Conservation (phyloP, 106 monocot species). For the Agapanthus africanus region DNA sequence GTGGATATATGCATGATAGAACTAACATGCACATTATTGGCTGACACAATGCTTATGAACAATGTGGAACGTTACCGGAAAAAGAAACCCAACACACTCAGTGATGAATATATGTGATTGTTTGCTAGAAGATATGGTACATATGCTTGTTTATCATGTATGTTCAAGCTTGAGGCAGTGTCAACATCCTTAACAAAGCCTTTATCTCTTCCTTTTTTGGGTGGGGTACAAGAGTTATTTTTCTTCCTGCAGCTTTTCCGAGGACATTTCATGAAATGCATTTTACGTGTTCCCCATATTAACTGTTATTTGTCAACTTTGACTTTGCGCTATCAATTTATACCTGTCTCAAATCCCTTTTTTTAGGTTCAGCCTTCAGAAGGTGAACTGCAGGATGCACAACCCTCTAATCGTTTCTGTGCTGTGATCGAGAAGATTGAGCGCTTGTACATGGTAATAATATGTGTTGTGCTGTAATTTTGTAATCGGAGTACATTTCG, state of each 20-base stretch:
- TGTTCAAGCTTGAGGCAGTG: neutral
- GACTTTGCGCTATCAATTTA: neutral
- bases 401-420: constrained; percentile 72
- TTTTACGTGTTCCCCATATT: too few relatives aligned
- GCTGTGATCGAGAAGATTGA: constrained; percentile 99
- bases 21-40: neutral
- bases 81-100: neutral
- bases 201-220: neutral
- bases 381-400: constrained; percentile 60
- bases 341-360: neutral
- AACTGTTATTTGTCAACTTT: neutral
- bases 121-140: neutral
- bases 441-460: constrained; percentile 82
- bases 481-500: neutral
- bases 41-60: neutral
- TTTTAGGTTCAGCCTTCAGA: constrained; percentile 43
- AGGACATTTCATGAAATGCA: neutral
- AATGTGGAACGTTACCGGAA: neutral
- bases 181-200: neutral
- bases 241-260: neutral
- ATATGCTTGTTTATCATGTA: neutral
- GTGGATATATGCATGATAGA: neutral
- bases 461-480: constrained; percentile 5
- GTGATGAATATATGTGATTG: neutral
- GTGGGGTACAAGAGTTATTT: neutral